Evolutionary conservation across 441 rosid genomes (phyloP).

Genomic region (Croton setiger): DNA sequence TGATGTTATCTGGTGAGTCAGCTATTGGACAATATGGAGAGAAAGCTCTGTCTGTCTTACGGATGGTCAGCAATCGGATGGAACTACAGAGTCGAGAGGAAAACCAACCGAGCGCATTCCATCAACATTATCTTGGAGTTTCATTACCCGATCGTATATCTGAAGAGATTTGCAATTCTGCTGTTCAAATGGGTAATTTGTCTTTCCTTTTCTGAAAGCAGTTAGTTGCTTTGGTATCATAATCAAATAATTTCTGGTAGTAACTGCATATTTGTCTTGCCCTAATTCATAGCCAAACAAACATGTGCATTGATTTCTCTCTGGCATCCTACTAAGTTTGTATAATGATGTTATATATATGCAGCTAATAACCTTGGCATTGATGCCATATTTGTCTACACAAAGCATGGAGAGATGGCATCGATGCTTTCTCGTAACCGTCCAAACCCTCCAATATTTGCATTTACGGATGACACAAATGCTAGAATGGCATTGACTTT

Average conservation of each 20-base stretch:
- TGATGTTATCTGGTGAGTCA: constrained; percentile 79
- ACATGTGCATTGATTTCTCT: not conserved
- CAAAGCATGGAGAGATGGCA: constrained; percentile 93
- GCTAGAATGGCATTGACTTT: constrained; percentile 77
- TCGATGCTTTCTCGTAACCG: constrained; percentile 82
- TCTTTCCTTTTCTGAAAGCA: not conserved
- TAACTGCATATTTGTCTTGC: not conserved
- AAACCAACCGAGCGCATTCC: constrained; percentile 29
- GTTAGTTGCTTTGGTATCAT: not conserved
- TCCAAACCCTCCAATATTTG: constrained; percentile 93
- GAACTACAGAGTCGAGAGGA: constrained; percentile 61
- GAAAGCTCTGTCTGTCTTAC: constrained; percentile 64
- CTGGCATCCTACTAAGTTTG: not conserved
- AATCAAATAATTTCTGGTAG: not conserved
- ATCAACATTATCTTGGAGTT: constrained; percentile 36
- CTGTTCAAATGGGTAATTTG: constrained; percentile 61
- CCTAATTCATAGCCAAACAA: not conserved
- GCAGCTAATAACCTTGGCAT: constrained; percentile 90
- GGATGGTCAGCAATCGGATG: constrained; percentile 59
- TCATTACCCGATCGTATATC: constrained; percentile 54
- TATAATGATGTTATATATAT: constrained; percentile 11
- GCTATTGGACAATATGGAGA: constrained; percentile 60
- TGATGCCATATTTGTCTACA: constrained; percentile 90
- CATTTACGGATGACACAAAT: constrained; percentile 63
- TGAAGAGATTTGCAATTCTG: constrained; percentile 63